Evolutionary conservation across 2,329 filamentous ascomycete species (phyloP).

Genomic region (Coniochaeta sp.): DNA sequence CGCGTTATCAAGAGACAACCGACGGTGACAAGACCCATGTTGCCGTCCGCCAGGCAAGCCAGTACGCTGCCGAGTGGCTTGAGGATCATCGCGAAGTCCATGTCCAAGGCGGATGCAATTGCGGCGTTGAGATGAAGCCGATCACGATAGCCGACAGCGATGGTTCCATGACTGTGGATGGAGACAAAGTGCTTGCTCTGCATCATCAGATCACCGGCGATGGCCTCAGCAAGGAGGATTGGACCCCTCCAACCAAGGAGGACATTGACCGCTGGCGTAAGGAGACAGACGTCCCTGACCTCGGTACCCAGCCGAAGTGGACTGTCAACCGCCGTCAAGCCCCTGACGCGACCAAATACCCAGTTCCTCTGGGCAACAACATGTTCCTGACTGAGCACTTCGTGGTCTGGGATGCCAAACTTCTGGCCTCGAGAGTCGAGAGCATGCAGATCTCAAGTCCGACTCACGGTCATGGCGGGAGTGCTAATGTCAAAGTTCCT

Average conservation of each 20-base stretch:
- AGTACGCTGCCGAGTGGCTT: conserved; percentile 34
- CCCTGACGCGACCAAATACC: neutral
- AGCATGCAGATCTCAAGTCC: neutral
- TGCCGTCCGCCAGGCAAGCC: conserved; percentile 23
- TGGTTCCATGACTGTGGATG: conserved; percentile 5
- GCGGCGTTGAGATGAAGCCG: conserved; percentile 23
- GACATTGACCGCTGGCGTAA: neutral
- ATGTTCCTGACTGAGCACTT: neutral
- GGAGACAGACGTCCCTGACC: neutral
- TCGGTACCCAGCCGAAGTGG: neutral
- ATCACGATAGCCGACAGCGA: conserved; percentile 15
- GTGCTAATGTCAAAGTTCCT: neutral
- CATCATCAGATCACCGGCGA: neutral
- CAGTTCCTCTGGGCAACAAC: conserved; percentile 1
- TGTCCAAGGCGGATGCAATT: conserved; percentile 24
- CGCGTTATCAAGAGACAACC: conserved; percentile 11
- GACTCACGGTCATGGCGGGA: neutral
- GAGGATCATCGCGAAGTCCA: conserved; percentile 30
- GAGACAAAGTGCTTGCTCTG: conserved; percentile 1
- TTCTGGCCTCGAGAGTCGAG: neutral
- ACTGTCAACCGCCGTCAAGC: neutral
- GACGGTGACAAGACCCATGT: conserved; percentile 13
- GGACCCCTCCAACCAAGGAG: neutral
- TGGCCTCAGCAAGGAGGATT: neutral
- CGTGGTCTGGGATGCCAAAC: neutral